Percentiles rank a stretch among this genome's conserved stretches.
phyloP scores from a whole-genome alignment of 2,329 filamentous ascomycete genomes.

The Aspergillus piperis region DNA sequence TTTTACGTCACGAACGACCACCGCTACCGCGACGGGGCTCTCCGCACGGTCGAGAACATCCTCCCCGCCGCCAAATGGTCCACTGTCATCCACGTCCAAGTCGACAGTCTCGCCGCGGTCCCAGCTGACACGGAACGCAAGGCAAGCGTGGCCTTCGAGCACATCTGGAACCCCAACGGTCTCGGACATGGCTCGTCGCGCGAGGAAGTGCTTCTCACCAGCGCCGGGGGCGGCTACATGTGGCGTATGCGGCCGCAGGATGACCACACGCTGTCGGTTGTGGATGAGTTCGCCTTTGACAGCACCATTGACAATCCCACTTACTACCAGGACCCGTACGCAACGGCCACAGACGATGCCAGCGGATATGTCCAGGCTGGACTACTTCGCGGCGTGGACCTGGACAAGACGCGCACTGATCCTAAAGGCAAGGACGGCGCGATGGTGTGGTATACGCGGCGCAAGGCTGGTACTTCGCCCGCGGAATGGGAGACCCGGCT shows the following conservation, averaged over 20 bases:
- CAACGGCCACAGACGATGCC: conserved; percentile 45
- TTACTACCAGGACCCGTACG: conserved; percentile 59
- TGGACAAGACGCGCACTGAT: conserved; percentile 38
- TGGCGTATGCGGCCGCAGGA: conserved; percentile 38
- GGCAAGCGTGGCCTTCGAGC: conserved; percentile 47
- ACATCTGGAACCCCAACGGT: conserved; percentile 59
- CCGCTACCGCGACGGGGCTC: conserved; percentile 50
- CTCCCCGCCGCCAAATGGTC: conserved; percentile 51
- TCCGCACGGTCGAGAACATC: conserved; percentile 53
- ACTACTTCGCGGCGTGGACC: conserved; percentile 43
- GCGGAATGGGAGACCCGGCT: conserved; percentile 48
- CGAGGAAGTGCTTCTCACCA: conserved; percentile 37
- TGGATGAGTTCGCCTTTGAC: conserved; percentile 49
- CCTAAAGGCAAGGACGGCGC: conserved; percentile 42
- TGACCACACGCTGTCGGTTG: conserved; percentile 43
- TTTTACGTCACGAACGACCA: conserved; percentile 66
- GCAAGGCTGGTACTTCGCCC: conserved; percentile 17
- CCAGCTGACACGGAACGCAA: conserved; percentile 41
- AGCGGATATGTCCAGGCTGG: conserved; percentile 59
- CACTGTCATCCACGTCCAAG: conserved; percentile 49
- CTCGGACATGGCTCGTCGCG: conserved; percentile 51
- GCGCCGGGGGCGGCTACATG: conserved; percentile 51
- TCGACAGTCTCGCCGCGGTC: conserved; percentile 28
- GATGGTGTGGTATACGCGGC: conserved; percentile 51
- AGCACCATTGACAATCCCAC: conserved; percentile 58